These are phyloP conservation scores for Juglanconis oblonga DNA, from an alignment of 2,329 filamentous ascomycete species.

Conservation along the genomic window DNA sequence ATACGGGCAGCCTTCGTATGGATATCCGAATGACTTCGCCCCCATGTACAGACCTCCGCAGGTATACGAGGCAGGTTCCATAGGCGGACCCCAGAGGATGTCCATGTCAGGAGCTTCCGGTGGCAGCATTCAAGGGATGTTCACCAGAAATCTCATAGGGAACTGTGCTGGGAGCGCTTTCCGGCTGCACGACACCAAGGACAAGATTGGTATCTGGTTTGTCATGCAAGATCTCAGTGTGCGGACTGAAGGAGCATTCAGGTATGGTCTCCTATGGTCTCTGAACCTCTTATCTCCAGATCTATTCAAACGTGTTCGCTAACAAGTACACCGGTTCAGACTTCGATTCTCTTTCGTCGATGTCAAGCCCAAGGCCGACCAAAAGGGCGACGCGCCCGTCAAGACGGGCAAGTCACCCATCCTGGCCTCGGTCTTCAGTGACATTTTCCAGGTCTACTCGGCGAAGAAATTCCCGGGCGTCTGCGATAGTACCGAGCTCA, in stretches of 20 bases:
- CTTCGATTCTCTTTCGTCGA: conserved; percentile 77
- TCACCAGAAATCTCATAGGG: conserved; percentile 91
- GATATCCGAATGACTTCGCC: conserved; percentile 13
- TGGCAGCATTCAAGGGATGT: conserved; percentile 65
- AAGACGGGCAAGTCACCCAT: conserved; percentile 78
- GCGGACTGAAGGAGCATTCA: conserved; percentile 84
- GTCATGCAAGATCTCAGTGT: conserved; percentile 94
- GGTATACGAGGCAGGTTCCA: conserved; percentile 29
- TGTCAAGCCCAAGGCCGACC: conserved; percentile 46
- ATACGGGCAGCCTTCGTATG: conserved; percentile 16
- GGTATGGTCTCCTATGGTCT: conserved; percentile 50
- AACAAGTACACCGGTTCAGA: conserved; percentile 31
- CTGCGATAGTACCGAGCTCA: conserved; percentile 86
- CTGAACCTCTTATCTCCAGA: neutral
- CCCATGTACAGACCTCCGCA: conserved; percentile 28
- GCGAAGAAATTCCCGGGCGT: conserved; percentile 99
- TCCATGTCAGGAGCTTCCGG: conserved; percentile 48
- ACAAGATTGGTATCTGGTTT: conserved; percentile 92
- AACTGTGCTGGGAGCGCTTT: conserved; percentile 88
- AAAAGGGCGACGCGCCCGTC: conserved; percentile 35
- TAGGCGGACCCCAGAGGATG: conserved; percentile 30
- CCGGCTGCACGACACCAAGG: conserved; percentile 72
- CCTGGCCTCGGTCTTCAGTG: conserved; percentile 80
- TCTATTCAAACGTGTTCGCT: neutral
- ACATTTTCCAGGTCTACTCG: conserved; percentile 88